A percentile compares a stretch with the other conserved stretches of the same genome.
Conservation (phyloP, 106 monocot species). For the Narthecium ossifragum region DNA sequence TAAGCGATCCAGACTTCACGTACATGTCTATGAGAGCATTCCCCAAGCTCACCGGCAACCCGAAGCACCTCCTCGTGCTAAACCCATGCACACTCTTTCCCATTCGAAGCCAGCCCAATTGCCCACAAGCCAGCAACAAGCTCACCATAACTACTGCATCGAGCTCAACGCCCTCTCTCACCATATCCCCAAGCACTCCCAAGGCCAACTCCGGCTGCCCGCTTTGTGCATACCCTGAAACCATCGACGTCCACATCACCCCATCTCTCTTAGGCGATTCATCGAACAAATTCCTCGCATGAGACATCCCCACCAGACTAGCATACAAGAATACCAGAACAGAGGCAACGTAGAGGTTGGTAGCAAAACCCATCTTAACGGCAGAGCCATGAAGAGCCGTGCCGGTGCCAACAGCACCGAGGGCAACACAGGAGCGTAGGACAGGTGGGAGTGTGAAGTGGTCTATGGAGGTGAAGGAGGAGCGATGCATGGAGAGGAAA, state of each 20-base stretch:
- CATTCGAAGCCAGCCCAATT: constrained; percentile 16
- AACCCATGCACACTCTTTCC: constrained; percentile 54
- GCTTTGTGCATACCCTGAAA: constrained; percentile 57
- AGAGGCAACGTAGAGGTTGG: constrained; percentile 39
- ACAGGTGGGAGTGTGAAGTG: constrained; percentile 51
- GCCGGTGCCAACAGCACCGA: background rate
- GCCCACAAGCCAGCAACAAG: constrained; percentile 35
- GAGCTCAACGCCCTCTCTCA: constrained; percentile 17
- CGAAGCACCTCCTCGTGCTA: constrained; percentile 16
- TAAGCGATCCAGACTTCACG: constrained; percentile 47
- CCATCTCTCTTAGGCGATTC: constrained; percentile 44
- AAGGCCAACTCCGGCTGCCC: constrained; percentile 28
- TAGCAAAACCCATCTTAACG: constrained; percentile 27
- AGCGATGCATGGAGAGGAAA: constrained; percentile 27
- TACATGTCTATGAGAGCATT: constrained; percentile 83
- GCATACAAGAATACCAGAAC: constrained; percentile 40
- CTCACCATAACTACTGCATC: constrained; percentile 51
- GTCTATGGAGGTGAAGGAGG: constrained; percentile 15
- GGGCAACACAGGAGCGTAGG: constrained; percentile 42
- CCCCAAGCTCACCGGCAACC: constrained; percentile 29
- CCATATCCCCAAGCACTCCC: constrained; percentile 43
- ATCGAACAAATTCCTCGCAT: constrained; percentile 47
- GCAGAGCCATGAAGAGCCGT: constrained; percentile 21
- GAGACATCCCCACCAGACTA: background rate
- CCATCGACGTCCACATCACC: constrained; percentile 68